These are phyloP conservation scores for Trichoderma aggressivum DNA, from an alignment of 2,329 filamentous ascomycete genomes.

Conservation along the genomic window DNA sequence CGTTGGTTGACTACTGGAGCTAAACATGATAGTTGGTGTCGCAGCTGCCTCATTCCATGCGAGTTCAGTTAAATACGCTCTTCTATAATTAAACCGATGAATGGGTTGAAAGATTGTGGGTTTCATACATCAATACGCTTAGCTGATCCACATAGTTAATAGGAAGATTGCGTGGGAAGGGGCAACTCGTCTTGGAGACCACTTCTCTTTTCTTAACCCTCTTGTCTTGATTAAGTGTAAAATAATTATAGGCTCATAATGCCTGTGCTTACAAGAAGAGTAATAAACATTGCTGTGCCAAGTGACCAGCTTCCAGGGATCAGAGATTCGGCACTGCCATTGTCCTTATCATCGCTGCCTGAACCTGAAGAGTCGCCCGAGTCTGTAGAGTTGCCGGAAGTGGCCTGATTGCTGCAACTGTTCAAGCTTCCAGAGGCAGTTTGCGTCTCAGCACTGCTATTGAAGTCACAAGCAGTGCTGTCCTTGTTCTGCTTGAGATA, in stretches of 20 bases:
- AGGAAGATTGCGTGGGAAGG: neutral
- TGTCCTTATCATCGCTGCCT: neutral
- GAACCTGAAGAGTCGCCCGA: neutral
- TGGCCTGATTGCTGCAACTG: neutral
- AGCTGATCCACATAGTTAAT: neutral
- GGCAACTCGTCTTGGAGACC: neutral
- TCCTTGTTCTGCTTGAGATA: conserved; percentile 56
- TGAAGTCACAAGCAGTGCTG: conserved; percentile 65
- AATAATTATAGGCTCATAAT: neutral
- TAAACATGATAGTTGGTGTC: neutral
- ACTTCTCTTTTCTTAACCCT: neutral
- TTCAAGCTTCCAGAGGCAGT: neutral
- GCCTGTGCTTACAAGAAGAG: neutral
- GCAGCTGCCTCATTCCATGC: neutral
- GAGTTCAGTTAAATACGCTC: neutral
- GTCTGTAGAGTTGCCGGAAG: neutral
- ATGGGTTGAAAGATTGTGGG: neutral
- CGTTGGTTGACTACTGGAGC: no score
- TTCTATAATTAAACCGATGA: neutral
- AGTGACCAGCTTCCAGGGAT: neutral
- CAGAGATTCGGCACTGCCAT: neutral
- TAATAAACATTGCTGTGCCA: neutral
- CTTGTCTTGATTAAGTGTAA: neutral
- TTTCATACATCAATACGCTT: neutral
- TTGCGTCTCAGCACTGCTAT: conserved; percentile 39